Evolutionary conservation across 257 asterid species (phyloP).

Genomic region (Nicotiana benthamiana): DNA sequence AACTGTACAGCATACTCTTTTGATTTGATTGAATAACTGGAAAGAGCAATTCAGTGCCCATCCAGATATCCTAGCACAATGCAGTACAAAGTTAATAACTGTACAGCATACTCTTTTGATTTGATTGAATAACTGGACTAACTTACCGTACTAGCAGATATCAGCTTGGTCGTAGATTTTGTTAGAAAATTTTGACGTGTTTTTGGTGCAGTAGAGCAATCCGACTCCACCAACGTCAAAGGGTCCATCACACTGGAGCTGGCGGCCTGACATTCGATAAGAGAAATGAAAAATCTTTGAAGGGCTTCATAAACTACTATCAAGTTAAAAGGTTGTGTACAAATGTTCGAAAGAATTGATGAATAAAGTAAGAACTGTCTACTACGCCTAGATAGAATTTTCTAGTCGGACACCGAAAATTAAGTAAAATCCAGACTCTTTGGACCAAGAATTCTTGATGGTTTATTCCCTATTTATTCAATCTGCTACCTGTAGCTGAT

Average conservation of each 20-base stretch:
- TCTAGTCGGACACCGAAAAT: neutral
- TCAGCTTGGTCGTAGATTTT: conserved; percentile 39
- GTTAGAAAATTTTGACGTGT: conserved; percentile 33
- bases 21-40: neutral
- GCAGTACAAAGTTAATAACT: conserved; percentile 3
- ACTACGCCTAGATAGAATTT: neutral
- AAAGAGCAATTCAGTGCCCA: conserved; percentile 65
- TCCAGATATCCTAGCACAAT: conserved; percentile 51
- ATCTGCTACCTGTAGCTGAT: conserved; percentile 27
- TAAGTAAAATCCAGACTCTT: neutral
- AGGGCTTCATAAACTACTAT: neutral
- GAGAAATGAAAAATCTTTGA: neutral
- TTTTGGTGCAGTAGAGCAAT: conserved; percentile 16
- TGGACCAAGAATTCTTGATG: neutral
- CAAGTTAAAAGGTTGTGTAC: neutral
- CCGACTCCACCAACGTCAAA: conserved; percentile 18
- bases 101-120: neutral
- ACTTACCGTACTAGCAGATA: conserved; percentile 55
- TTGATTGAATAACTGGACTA: neutral
- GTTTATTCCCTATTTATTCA: neutral
- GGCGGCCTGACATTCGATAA: conserved; percentile 29
- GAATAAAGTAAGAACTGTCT: neutral
- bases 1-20: neutral
- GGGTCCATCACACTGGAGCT: conserved; percentile 20
- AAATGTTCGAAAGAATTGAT: neutral